Percentiles rank a stretch among this genome's conserved stretches.
Conservation (phyloP, 768 basidiomycete genomes). For the Suillus subluteus region DNA sequence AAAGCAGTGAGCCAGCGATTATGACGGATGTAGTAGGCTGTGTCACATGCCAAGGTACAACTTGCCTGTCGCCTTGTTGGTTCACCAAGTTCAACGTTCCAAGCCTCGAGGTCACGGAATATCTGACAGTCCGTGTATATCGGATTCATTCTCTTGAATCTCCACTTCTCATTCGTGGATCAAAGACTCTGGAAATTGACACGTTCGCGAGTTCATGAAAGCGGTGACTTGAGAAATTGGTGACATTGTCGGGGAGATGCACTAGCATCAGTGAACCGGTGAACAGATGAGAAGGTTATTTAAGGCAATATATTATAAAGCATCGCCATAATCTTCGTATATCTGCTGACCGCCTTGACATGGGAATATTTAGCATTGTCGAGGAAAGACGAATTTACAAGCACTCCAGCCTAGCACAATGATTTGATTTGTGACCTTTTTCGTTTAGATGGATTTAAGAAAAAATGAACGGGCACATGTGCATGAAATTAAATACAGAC, state of each 20-base stretch:
- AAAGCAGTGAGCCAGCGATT: neutral
- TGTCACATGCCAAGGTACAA: constrained; percentile 46
- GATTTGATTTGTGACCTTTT: no score
- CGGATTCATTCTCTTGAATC: constrained; percentile 94
- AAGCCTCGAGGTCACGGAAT: constrained; percentile 73
- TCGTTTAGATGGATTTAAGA: no score
- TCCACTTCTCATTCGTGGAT: constrained; percentile 83
- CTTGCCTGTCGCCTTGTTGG: constrained; percentile 93
- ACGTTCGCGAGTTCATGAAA: constrained; percentile 93
- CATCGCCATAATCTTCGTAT: no score
- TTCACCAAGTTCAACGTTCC: constrained; percentile 78
- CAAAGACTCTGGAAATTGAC: constrained; percentile 34
- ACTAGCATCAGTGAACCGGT: no score
- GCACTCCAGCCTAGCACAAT: no score
- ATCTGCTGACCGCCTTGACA: no score
- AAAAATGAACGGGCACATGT: no score
- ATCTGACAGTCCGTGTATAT: constrained; percentile 96
- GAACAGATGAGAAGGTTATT: no score
- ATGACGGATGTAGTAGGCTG: neutral
- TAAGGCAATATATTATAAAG: no score
- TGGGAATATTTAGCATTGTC: no score
- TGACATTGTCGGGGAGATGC: constrained; percentile 64
- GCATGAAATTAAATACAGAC: no score
- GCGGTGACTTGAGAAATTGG: constrained; percentile 66
- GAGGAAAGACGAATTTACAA: no score